Conservation (phyloP, 2,329 filamentous ascomycete species). For the Hypoxylon sp. region DNA sequence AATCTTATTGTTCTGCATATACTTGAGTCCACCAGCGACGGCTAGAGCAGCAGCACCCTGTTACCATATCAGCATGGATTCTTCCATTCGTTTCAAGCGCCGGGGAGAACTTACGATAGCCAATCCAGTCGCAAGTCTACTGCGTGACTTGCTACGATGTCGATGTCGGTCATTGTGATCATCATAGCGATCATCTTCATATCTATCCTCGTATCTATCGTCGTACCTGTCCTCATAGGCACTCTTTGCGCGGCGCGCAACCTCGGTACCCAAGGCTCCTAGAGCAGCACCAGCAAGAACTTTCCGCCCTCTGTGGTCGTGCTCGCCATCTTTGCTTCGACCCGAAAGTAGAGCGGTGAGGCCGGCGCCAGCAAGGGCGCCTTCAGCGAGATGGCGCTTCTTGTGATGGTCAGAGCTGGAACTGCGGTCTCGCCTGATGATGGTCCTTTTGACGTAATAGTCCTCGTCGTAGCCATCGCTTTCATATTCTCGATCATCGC, state of each 20-base stretch:
- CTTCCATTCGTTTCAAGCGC: background rate
- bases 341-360: constrained; percentile 69
- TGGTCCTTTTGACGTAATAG: constrained; percentile 59
- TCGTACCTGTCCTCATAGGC: constrained; percentile 68
- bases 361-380: constrained; percentile 73
- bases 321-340: constrained; percentile 64
- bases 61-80: constrained; percentile 15
- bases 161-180: constrained; percentile 56
- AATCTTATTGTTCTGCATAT: constrained; percentile 70
- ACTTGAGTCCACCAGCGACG: constrained; percentile 74
- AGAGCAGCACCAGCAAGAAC: constrained; percentile 72
- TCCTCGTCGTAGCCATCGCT: constrained; percentile 60
- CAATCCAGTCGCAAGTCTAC: constrained; percentile 69
- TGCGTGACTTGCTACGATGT: constrained; percentile 54
- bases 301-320: constrained; percentile 67
- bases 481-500: constrained; percentile 56
- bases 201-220: constrained; percentile 55
- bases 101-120: constrained; percentile 62
- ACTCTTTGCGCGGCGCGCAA: constrained; percentile 69
- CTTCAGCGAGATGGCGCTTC: constrained; percentile 71
- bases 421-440: constrained; percentile 65
- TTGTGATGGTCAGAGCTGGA: constrained; percentile 64
- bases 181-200: constrained; percentile 52
- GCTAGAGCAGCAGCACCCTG: constrained; percentile 69
- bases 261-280: constrained; percentile 72